Evolutionary conservation across 148 eudicot genomes (phyloP), one percentile per base, ranked within the genome.

Genomic region (Diospyros kaki): DNA sequence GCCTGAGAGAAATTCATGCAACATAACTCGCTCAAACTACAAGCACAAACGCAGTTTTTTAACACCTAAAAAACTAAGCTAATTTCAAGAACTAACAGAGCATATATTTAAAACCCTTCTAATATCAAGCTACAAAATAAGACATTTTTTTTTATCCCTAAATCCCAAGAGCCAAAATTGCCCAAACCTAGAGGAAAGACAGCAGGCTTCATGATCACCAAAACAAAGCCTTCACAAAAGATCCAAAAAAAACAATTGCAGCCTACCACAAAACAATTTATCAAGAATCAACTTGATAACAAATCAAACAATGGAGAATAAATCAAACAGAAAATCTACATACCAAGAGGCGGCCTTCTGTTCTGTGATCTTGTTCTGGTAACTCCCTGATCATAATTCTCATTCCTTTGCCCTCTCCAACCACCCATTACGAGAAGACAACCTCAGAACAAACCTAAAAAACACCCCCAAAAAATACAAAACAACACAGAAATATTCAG

Each of bases 271-370:
- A 61, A 63, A 74, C 15, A 39, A 66, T 44, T 6, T 58, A 42
- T 17, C 13, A 44, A 18, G 9, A 53, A 28, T 13, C 44, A 2
- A n/a, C 61, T 59, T n/a, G 14, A 38, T 10, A 67, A 11, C 18
- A 52, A 61, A 51, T 42, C 11, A 61, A 53, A 66, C 45, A 18
- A 38, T 39, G 56, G 14, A 17, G 65, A 71, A 5, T 18, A 51
- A 68, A 48, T 64, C n/a, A 46, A 72, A 18, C 40, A 42, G 9
- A 62, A 77, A 62, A 6, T 70, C 10, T 17, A 41, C 76, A 64
- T 62, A 70, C 77, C 81, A 52, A 66, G 77, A 65, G 87, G 81
- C 61, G 91, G 73, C 71, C 70, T 78, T 44, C 67, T 77, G 73
- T 70, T 73, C 8, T 63, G 75, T 79, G 88, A 84, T 77, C 83